phyloP scores from a whole-genome alignment of 2,329 filamentous ascomycete genomes.

The Beauveria scarabaeidicola region DNA sequence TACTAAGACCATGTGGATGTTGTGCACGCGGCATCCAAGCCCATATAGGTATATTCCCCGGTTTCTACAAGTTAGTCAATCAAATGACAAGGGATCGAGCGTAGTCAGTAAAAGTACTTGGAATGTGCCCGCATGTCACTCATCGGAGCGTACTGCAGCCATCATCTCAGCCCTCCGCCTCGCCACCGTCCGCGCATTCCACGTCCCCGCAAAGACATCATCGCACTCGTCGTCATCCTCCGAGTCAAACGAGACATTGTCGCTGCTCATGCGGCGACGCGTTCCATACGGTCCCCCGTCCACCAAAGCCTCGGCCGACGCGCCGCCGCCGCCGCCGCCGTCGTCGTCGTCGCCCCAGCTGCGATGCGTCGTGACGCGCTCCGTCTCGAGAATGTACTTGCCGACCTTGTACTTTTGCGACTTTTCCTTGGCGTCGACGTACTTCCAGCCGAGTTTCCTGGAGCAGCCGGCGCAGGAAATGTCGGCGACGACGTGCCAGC shows the following conservation, averaged over 20 bases:
- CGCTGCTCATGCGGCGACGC: constrained; percentile 10
- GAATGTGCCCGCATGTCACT: neutral
- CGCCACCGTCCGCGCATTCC: constrained; percentile 46
- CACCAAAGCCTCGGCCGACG: constrained; percentile 3
- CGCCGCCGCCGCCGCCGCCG: neutral
- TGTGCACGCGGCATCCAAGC: neutral
- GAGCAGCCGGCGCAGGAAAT: constrained; percentile 50
- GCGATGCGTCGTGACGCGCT: constrained; percentile 43
- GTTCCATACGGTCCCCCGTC: constrained; percentile 8
- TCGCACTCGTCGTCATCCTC: constrained; percentile 60
- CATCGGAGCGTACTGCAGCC: neutral
- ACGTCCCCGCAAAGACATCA: constrained; percentile 54
- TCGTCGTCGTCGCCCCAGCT: constrained; percentile 34
- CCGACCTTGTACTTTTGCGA: constrained; percentile 59
- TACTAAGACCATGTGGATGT: neutral
- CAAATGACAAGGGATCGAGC: neutral
- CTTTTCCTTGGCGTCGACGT: constrained; percentile 52
- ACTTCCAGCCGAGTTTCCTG: constrained; percentile 58
- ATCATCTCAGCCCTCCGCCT: constrained; percentile 35
- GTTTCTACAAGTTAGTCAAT: neutral
- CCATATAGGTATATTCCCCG: neutral
- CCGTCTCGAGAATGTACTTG: constrained; percentile 59
- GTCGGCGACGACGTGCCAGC: constrained; percentile 56
- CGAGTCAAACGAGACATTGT: constrained; percentile 48
- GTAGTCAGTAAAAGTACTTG: neutral